phyloP scores from a whole-genome alignment of 2,329 filamentous ascomycete genomes.

The Fusarium sp. region DNA sequence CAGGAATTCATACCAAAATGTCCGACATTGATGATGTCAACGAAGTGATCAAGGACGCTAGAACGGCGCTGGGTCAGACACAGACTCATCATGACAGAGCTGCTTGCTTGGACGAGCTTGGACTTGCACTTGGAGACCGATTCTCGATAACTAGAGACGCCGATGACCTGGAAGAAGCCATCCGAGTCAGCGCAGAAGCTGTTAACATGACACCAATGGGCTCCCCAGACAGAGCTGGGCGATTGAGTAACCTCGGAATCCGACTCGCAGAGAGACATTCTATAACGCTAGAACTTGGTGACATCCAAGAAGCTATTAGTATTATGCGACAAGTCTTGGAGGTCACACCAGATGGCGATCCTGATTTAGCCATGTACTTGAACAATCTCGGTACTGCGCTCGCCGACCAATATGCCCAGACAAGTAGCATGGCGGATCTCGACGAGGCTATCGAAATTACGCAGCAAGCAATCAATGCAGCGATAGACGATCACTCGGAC shows the following conservation, averaged over 20 bases:
- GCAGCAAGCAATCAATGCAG: background rate
- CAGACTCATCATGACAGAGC: background rate
- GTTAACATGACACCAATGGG: background rate
- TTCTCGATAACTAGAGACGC: background rate
- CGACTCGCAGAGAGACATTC: background rate
- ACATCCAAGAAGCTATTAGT: background rate
- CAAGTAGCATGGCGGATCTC: background rate
- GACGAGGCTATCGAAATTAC: background rate
- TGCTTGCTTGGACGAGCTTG: background rate
- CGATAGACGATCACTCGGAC: background rate
- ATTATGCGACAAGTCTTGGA: background rate
- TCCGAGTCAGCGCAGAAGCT: background rate
- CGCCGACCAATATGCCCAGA: background rate
- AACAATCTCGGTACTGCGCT: background rate
- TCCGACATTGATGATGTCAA: background rate
- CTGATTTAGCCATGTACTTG: background rate
- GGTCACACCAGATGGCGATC: background rate
- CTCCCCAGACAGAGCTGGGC: background rate
- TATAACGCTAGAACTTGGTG: background rate
- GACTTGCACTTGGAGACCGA: background rate
- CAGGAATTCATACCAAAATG: background rate
- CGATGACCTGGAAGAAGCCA: background rate
- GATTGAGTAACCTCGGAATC: background rate
- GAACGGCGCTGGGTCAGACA: background rate
- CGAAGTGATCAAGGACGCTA: background rate